These are phyloP conservation scores for Rubia balearica DNA, from an alignment of 305 asterid genomes.

Conservation along the genomic window DNA sequence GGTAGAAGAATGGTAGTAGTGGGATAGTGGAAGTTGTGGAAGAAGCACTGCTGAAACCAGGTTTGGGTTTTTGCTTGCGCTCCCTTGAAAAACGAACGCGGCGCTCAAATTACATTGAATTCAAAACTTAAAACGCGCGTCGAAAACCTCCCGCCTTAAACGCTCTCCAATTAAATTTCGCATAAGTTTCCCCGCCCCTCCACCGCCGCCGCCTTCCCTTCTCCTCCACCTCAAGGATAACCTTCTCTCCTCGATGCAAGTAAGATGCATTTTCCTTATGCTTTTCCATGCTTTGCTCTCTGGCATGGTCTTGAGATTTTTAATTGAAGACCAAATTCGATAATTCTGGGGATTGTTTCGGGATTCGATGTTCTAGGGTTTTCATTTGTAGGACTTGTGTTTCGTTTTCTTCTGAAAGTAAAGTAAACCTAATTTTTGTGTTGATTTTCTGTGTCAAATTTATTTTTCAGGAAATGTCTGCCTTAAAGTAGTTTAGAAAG, in stretches of 20 bases:
- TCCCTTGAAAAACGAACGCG: slow-evolving; percentile 3
- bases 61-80: slow-evolving; percentile 3
- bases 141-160: slow-evolving; percentile 7
- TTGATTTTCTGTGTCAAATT: background rate
- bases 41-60: background rate
- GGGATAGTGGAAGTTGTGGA: background rate
- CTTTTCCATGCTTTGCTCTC: background rate
- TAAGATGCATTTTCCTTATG: background rate
- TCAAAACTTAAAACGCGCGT: slow-evolving; percentile 9
- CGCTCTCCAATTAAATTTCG: background rate
- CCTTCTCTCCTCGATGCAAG: background rate
- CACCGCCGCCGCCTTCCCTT: background rate
- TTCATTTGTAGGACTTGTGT: background rate
- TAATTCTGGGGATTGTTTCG: background rate
- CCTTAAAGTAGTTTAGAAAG: background rate
- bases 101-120: background rate
- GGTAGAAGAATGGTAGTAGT: background rate
- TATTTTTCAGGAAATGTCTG: slow-evolving; percentile 1
- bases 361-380: background rate
- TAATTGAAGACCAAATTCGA: background rate
- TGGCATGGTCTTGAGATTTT: background rate
- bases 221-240: background rate
- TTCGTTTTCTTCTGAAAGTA: background rate
- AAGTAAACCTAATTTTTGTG: background rate
- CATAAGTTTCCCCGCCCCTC: background rate